These are phyloP conservation scores for Vicia faba DNA, from an alignment of 306 rosid species.

Conservation along the genomic window DNA sequence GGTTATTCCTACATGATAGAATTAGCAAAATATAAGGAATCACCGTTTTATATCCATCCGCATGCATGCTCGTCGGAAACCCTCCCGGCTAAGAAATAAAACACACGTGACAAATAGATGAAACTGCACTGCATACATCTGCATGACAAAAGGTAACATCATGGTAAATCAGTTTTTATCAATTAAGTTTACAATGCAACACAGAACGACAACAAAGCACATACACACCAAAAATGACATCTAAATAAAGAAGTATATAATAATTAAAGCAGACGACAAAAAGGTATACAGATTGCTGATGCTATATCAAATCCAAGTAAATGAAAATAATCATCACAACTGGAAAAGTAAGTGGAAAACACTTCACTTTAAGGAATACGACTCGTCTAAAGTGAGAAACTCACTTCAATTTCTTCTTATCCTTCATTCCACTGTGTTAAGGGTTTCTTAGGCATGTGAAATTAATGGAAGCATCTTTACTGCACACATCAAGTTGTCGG, in stretches of 20 bases:
- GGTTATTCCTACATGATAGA: conserved; percentile 13
- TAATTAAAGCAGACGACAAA: conserved; percentile 1
- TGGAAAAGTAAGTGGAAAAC: not conserved
- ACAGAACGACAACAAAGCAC: not conserved
- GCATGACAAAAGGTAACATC: conserved; percentile 31
- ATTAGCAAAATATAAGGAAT: conserved; percentile 27
- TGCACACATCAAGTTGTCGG: too few species aligned
- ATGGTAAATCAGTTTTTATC: conserved; percentile 8
- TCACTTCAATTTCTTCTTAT: not conserved
- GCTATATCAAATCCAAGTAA: not conserved
- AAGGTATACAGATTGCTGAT: not conserved
- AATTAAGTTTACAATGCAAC: conserved; percentile 35
- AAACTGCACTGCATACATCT: conserved; percentile 93
- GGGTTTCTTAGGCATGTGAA: too few species aligned
- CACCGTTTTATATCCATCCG: conserved; percentile 76
- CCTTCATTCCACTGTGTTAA: too few species aligned
- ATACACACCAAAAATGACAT: not conserved
- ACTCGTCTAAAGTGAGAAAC: not conserved
- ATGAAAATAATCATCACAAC: not conserved
- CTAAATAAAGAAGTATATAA: conserved; percentile 2
- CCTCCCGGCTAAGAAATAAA: conserved; percentile 95
- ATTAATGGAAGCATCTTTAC: too few species aligned
- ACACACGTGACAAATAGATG: conserved; percentile 86
- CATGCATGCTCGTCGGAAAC: conserved; percentile 91
- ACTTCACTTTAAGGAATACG: not conserved